phyloP scores from a whole-genome alignment of 31 red algal species.

The Bonnemaisonia californica region DNA sequence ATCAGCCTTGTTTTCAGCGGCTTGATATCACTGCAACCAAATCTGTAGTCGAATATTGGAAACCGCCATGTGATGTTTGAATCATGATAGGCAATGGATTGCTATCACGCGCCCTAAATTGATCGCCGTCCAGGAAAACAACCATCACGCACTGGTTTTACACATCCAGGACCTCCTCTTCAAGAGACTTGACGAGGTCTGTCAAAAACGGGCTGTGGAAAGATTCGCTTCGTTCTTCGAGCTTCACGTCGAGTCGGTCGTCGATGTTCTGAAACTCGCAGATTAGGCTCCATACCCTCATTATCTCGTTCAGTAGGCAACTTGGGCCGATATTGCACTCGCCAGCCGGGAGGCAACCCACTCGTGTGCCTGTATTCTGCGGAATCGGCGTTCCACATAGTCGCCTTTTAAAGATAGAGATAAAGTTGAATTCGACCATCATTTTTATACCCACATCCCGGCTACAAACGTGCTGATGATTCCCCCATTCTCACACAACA shows the following conservation, averaged over 20 bases:
- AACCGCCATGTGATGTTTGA: conserved; percentile 95
- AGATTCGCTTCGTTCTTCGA: conserved; percentile 92
- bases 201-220: conserved; percentile 96
- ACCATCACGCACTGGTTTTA: conserved; percentile 82
- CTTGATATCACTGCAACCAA: conserved; percentile 94
- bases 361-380: too few relatives aligned
- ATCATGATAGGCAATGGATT: conserved; percentile 86
- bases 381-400: too few relatives aligned
- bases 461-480: too few relatives aligned
- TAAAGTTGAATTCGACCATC: too few relatives aligned
- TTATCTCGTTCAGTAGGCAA: too few relatives aligned
- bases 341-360: too few relatives aligned
- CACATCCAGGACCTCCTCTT: conserved; percentile 74
- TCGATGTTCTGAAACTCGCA: conserved; percentile 99
- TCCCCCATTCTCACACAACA: too few relatives aligned
- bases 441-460: too few relatives aligned
- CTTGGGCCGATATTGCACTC: too few relatives aligned
- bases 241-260: conserved; percentile 81
- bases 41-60: conserved; percentile 97
- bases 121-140: conserved; percentile 92
- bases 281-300: conserved; percentile 87
- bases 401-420: too few relatives aligned
- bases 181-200: conserved; percentile 61
- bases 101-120: conserved; percentile 82
- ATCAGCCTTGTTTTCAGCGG: conserved; percentile 77